Conservation (phyloP, 2,329 filamentous ascomycete species). For the Cladobotryum mycophilum region DNA sequence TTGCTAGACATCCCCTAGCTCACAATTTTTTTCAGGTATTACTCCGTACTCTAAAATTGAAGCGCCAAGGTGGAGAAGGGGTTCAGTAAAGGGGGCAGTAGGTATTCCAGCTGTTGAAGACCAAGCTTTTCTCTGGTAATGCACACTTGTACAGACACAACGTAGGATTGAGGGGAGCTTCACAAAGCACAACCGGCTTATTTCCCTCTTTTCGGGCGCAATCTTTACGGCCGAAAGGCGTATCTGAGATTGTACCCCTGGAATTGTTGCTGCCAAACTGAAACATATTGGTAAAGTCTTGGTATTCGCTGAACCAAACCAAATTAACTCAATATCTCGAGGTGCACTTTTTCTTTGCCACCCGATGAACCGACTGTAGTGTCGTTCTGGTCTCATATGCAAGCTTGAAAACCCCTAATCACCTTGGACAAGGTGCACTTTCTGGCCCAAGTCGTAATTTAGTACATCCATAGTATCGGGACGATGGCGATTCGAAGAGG, state of each 20-base stretch:
- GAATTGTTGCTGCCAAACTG: too few species aligned
- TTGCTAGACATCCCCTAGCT: too few species aligned
- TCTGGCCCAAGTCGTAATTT: not conserved
- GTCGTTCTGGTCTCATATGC: conserved; percentile 4
- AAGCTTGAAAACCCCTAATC: conserved; percentile 2
- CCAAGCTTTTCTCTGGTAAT: too few species aligned
- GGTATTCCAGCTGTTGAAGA: not conserved
- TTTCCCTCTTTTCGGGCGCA: not conserved
- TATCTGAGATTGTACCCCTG: not conserved
- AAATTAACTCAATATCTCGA: too few species aligned
- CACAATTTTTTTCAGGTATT: not conserved
- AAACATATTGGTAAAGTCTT: too few species aligned
- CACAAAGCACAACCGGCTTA: not conserved
- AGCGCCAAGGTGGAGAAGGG: conserved; percentile 8
- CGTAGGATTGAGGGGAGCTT: too few species aligned
- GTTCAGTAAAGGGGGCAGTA: conserved; percentile 1
- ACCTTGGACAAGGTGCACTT: not conserved
- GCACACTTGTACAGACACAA: too few species aligned
- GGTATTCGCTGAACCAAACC: too few species aligned
- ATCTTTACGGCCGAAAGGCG: not conserved
- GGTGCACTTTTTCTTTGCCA: not conserved
- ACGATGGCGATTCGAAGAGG: not conserved
- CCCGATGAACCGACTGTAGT: not conserved
- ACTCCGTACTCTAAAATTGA: conserved; percentile 8
- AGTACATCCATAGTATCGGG: not conserved